phyloP scores from a whole-genome alignment of 192 early-diverging fungal genomes.

The Coemansia sp. region DNA sequence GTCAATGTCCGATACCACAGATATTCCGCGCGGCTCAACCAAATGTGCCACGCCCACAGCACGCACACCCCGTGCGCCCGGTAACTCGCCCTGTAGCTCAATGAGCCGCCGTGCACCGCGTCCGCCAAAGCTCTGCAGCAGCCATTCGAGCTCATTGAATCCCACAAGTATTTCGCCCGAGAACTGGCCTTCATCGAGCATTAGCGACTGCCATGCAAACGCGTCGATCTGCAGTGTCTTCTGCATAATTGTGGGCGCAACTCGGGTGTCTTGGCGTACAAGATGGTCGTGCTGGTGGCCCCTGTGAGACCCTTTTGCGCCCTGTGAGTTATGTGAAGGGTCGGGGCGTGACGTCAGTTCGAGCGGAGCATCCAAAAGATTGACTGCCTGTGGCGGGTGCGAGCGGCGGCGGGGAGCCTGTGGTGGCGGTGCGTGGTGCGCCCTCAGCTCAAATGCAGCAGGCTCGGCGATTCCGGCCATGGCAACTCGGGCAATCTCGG shows the following conservation, averaged over 20 bases:
- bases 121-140: conserved; percentile 34
- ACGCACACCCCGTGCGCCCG: conserved; percentile 16
- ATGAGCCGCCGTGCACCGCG: conserved; percentile 22
- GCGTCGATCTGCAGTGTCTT: conserved; percentile 49
- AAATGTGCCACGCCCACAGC: conserved; percentile 35
- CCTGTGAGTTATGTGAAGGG: too few relatives aligned
- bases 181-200: conserved; percentile 40
- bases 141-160: conserved; percentile 52
- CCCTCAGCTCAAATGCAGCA: conserved; percentile 34
- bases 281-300: conserved; percentile 15
- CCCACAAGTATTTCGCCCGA: conserved; percentile 50
- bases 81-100: conserved; percentile 37
- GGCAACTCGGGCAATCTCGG: conserved; percentile 35
- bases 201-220: conserved; percentile 44
- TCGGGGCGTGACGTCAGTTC: conserved; percentile 24
- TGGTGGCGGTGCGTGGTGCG: background rate
- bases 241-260: conserved; percentile 36
- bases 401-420: background rate
- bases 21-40: conserved; percentile 64
- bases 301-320: background rate
- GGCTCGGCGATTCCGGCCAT: conserved; percentile 49
- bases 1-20: conserved; percentile 83
- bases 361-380: conserved; percentile 42
- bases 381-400: conserved; percentile 14
- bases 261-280: conserved; percentile 9